These are phyloP conservation scores for Dispira simplex DNA, from an alignment of 192 early-diverging fungal genomes.

Conservation along the genomic window DNA sequence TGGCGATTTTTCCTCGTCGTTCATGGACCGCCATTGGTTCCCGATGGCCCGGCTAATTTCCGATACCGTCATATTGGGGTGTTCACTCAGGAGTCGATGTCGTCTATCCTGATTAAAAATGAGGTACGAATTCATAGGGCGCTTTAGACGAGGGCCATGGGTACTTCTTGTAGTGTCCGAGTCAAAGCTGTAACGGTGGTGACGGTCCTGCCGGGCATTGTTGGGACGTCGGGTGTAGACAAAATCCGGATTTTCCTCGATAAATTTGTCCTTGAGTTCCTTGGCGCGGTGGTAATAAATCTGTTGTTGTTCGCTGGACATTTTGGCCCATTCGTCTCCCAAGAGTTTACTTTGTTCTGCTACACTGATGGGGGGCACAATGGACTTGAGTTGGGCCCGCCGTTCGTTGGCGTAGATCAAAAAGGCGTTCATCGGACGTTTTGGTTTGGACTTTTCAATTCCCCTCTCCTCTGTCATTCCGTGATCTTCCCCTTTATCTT, in stretches of 20 bases:
- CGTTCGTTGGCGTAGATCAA: conserved; percentile 46
- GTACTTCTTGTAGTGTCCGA: conserved; percentile 4
- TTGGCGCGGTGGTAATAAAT: conserved; percentile 36
- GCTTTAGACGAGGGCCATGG: conserved; percentile 20
- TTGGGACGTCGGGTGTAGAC: conserved; percentile 35
- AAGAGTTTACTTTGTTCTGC: conserved; percentile 47
- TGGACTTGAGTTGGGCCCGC: conserved; percentile 41
- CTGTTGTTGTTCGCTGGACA: conserved; percentile 35
- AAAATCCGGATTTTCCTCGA: conserved; percentile 31
- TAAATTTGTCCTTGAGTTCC: conserved; percentile 44
- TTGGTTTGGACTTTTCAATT: conserved; percentile 17
- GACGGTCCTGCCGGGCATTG: conserved; percentile 16
- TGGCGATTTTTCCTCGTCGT: conserved; percentile 13
- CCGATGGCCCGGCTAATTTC: conserved; percentile 40
- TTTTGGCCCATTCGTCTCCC: conserved; percentile 46
- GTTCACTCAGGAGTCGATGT: conserved; percentile 30
- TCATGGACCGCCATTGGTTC: conserved; percentile 31
- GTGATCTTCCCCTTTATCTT: no score
- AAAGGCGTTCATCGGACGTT: conserved; percentile 53
- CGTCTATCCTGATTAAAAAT: conserved; percentile 45
- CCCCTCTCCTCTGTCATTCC: no score
- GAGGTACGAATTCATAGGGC: conserved; percentile 41
- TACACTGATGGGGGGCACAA: conserved; percentile 38
- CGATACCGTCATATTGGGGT: conserved; percentile 38
- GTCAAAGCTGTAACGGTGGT: conserved; percentile 10